Evolutionary conservation across 768 basidiomycete species (phyloP), one percentile per base, ranked within the genome.

Genomic region (Tylopilus intermedius): DNA sequence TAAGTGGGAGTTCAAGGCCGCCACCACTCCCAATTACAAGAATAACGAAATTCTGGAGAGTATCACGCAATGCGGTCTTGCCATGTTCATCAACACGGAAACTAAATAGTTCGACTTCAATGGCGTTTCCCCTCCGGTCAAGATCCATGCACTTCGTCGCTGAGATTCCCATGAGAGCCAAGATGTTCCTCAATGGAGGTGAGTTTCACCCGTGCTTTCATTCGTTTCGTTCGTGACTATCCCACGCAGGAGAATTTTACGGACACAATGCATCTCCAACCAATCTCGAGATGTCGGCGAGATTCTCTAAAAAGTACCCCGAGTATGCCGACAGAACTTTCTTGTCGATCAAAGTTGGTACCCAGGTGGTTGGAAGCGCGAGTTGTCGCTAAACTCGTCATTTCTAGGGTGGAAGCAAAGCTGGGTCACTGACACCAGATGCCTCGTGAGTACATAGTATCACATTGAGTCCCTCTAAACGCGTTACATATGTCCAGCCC

Each of bases 131-230:
- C 18, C 18, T 18, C 18, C 18, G 18, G 18, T 18, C 18, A 18
- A 18, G 18, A 18, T 18, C 18, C 18, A 18, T 18, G 18, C 18
- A 18, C 18, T 18, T 18, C 18, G 18, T 18, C 18, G 18, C 18
- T 18, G 18, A 18, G 18, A 18, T 18, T 18, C 18, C 18, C 18
- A 18, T 18, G 18, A 18, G 65, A 67, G 38, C n/a, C 38, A 38
- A 38, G 38, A 38, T 38, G 38, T 18, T 38, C 15, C 38, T 38
- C 38, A 38, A 38, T 8, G 38, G 38, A n/a, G 38, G 38, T 18
- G 38, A 38, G 38, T 18, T 8, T 8, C 8, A 38, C n/a, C 38
- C n/a, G 15, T 4, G n/a, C 8, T 38, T 38, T 18, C 38, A 18
- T 18, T 14, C 35, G 2, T 3, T n/a, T 38, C n/a, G 13, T 18